These are phyloP conservation scores for Microbotryum violaceum DNA, from an alignment of 1,284 basidiomycete species.

Conservation along the genomic window DNA sequence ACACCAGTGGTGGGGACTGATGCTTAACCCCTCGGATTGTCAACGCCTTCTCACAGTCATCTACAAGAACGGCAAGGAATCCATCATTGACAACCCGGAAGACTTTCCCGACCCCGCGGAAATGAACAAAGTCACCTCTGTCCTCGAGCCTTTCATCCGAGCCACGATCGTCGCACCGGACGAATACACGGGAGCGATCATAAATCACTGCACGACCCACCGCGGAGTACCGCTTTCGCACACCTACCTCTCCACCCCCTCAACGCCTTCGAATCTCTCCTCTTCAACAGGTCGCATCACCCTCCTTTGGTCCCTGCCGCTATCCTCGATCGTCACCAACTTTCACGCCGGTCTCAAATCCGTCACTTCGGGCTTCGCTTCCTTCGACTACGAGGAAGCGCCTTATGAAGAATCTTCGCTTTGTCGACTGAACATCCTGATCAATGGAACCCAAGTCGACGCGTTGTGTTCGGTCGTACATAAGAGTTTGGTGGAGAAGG, in stretches of 20 bases:
- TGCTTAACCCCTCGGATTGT: neutral
- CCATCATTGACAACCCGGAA: constrained; percentile 75
- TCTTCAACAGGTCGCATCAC: constrained; percentile 65
- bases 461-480: constrained; percentile 78
- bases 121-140: constrained; percentile 55
- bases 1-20: neutral
- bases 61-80: constrained; percentile 58
- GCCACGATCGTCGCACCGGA: constrained; percentile 33
- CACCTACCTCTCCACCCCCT: constrained; percentile 50
- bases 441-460: constrained; percentile 81
- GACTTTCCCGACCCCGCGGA: constrained; percentile 80
- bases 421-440: constrained; percentile 78
- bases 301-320: constrained; percentile 69
- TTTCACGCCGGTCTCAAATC: constrained; percentile 84
- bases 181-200: constrained; percentile 51
- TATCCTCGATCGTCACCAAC: constrained; percentile 68
- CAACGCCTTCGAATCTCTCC: constrained; percentile 59
- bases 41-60: constrained; percentile 51
- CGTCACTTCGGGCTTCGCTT: constrained; percentile 37
- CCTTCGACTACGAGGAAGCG: constrained; percentile 67
- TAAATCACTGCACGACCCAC: constrained; percentile 67
- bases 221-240: constrained; percentile 34
- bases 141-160: constrained; percentile 68
- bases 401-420: constrained; percentile 69
- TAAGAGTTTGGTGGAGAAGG: constrained; percentile 54